Percentiles rank a stretch among this genome's conserved stretches.
Conservation (phyloP, 2,329 filamentous ascomycete genomes). For the Hymenoscyphus linearis region DNA sequence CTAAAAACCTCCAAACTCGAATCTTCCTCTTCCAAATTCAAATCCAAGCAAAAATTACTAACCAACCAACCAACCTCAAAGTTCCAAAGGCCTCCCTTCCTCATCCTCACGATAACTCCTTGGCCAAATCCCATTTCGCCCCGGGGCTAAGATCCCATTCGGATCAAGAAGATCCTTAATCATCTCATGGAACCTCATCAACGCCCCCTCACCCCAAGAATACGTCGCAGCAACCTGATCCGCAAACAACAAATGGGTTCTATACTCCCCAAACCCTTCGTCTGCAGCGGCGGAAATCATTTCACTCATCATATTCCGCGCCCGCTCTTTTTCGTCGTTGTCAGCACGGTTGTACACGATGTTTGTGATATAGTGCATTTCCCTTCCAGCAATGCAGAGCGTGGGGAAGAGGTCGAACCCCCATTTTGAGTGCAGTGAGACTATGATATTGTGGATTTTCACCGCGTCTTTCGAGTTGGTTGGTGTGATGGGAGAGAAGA, state of each 20-base stretch:
- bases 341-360: constrained; percentile 45
- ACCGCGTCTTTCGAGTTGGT: constrained; percentile 33
- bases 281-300: constrained; percentile 37
- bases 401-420: constrained; percentile 47
- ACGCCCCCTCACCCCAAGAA: constrained; percentile 37
- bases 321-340: constrained; percentile 30
- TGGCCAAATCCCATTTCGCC: constrained; percentile 37
- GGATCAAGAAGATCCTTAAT: constrained; percentile 44
- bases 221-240: constrained; percentile 42
- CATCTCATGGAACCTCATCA: constrained; percentile 39
- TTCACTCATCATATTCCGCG: constrained; percentile 33
- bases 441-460: constrained; percentile 44
- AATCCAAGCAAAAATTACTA: too few species aligned
- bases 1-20: too few species aligned
- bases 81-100: neutral
- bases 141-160: constrained; percentile 42
- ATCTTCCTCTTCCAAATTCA: too few species aligned
- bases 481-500: constrained; percentile 40
- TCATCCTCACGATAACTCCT: neutral
- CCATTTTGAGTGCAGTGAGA: constrained; percentile 40
- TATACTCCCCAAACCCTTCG: constrained; percentile 41
- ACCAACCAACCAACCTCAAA: too few species aligned
- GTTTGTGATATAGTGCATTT: constrained; percentile 43
- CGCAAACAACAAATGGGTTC: constrained; percentile 40
- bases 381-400: constrained; percentile 40